Evolutionary conservation across 768 basidiomycete genomes (phyloP).

Genomic region (Agrocybe chaxingu): DNA sequence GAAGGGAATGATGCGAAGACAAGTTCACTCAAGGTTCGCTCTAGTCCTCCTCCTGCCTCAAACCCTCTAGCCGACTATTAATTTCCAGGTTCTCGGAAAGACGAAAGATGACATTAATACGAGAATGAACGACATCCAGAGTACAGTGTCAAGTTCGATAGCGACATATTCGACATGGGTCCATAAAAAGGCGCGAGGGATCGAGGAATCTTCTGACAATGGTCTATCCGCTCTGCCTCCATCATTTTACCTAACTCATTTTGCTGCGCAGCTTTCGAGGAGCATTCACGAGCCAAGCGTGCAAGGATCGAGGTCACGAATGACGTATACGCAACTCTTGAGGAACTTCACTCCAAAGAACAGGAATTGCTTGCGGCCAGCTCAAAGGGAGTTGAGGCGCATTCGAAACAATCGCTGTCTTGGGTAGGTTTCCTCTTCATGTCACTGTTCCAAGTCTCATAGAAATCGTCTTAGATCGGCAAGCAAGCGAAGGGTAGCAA

Average conservation of each 20-base stretch:
- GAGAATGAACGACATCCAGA: slow-evolving; percentile 42
- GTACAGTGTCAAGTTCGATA: slow-evolving; percentile 42
- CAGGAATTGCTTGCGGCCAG: slow-evolving; percentile 49
- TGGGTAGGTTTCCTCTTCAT: slow-evolving; percentile 40
- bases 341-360: slow-evolving; percentile 48
- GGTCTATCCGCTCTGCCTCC: slow-evolving; percentile 12
- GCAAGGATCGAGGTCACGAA: slow-evolving; percentile 61
- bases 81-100: slow-evolving; percentile 36
- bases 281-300: slow-evolving; percentile 60
- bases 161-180: slow-evolving; percentile 49
- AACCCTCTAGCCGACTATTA: slow-evolving; percentile 3
- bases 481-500: slow-evolving; percentile 22
- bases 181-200: slow-evolving; percentile 42
- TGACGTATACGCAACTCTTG: slow-evolving; percentile 43
- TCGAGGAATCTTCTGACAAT: slow-evolving; percentile 18
- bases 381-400: slow-evolving; percentile 44
- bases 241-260: neutral
- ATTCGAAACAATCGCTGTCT: slow-evolving; percentile 35
- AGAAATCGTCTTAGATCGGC: slow-evolving; percentile 19
- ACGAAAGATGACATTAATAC: slow-evolving; percentile 37
- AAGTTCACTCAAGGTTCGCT: slow-evolving; percentile 53
- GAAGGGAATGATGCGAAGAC: slow-evolving; percentile 57
- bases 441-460: slow-evolving; percentile 1
- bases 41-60: neutral
- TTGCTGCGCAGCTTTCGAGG: slow-evolving; percentile 51